Evolutionary conservation across 2,329 filamentous ascomycete species (phyloP).

Genomic region (Ceratocystis eucalypticola): DNA sequence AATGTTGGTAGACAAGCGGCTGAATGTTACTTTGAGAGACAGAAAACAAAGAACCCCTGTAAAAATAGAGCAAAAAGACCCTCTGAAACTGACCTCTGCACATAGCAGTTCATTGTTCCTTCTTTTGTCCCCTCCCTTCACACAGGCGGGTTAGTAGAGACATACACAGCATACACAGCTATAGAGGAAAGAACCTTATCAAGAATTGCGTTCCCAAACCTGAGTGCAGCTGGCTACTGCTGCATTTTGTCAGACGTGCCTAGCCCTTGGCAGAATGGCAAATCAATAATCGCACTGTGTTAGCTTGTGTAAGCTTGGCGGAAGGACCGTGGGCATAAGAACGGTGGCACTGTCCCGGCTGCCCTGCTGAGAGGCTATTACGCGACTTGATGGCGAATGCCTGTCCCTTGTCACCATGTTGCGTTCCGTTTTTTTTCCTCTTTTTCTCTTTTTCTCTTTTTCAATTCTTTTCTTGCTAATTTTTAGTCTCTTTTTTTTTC

Average conservation of each 20-base stretch:
- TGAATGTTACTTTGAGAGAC: too few species aligned
- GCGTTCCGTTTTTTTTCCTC: background rate
- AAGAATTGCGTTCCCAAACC: background rate
- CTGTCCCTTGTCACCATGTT: background rate
- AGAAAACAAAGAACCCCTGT: too few species aligned
- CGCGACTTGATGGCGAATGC: conserved; percentile 2
- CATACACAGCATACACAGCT: too few species aligned
- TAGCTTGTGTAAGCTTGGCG: background rate
- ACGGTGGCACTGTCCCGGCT: background rate
- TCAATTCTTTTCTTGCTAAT: background rate
- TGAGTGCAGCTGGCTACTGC: background rate
- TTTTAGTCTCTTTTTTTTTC: background rate
- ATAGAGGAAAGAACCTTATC: too few species aligned
- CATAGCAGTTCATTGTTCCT: too few species aligned
- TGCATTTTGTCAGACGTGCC: conserved; percentile 1
- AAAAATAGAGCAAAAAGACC: too few species aligned
- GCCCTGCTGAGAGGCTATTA: background rate
- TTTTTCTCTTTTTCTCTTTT: background rate
- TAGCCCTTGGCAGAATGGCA: background rate
- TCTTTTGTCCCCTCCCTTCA: too few species aligned
- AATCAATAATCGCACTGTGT: background rate
- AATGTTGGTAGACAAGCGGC: too few species aligned
- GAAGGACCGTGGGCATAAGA: background rate
- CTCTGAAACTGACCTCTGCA: too few species aligned
- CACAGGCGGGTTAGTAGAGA: too few species aligned